Evolutionary conservation across 768 basidiomycete genomes (phyloP).

Genomic region (Agaricus blazei): DNA sequence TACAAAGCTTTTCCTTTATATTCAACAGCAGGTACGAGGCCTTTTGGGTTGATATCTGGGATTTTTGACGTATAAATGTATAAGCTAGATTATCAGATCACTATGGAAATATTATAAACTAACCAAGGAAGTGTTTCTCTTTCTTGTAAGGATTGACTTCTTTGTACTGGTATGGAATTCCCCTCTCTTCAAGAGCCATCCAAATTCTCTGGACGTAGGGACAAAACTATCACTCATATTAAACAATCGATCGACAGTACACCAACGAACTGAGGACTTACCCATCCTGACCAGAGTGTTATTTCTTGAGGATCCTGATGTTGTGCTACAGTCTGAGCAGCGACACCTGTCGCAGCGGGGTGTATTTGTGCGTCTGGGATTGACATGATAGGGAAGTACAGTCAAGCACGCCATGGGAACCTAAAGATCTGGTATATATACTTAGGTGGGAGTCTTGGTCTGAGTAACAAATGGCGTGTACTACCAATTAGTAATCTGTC

Average conservation of each 20-base stretch:
- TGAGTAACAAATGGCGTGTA: too few relatives aligned
- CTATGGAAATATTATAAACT: not conserved
- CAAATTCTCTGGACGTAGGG: constrained; percentile 58
- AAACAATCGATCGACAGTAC: not conserved
- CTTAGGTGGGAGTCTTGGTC: not conserved
- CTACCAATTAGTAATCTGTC: too few relatives aligned
- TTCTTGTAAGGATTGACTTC: constrained; percentile 72
- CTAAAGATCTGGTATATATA: not conserved
- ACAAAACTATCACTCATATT: constrained; percentile 38
- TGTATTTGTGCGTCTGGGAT: constrained; percentile 49
- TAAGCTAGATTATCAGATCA: not conserved
- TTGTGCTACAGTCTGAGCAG: constrained; percentile 43
- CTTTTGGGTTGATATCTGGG: constrained; percentile 55
- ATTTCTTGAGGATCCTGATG: constrained; percentile 51
- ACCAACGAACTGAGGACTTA: constrained; percentile 18
- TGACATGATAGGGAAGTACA: not conserved
- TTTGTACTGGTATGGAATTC: constrained; percentile 62
- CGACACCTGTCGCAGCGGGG: constrained; percentile 54
- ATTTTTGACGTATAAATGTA: constrained; percentile 18
- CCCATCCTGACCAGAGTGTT: constrained; percentile 59
- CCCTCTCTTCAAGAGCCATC: constrained; percentile 64
- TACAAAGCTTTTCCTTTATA: constrained; percentile 56
- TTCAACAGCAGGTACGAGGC: constrained; percentile 54
- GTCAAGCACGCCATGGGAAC: too few relatives aligned
- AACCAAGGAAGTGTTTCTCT: constrained; percentile 49